These are phyloP conservation scores for Phytophthora tubulina DNA, from an alignment of 352 stramenopile genomes.

Conservation along the genomic window DNA sequence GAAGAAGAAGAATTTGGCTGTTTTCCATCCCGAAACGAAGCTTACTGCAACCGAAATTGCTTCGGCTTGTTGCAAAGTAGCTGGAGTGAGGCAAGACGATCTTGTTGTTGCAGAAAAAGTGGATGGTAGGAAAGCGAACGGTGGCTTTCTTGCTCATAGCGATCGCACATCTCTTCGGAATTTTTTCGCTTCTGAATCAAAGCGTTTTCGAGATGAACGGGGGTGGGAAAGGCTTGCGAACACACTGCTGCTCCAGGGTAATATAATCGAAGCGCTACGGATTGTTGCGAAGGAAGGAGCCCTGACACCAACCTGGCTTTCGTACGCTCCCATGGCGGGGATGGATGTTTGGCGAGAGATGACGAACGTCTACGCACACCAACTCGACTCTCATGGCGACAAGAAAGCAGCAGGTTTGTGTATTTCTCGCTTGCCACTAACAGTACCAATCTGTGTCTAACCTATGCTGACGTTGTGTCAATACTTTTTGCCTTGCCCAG, in stretches of 20 bases:
- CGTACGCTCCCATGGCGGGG: slow-evolving; percentile 77
- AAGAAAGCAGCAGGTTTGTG: slow-evolving; percentile 55
- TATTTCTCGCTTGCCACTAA: neutral
- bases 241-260: slow-evolving; percentile 59
- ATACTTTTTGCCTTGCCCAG: slow-evolving; percentile 25
- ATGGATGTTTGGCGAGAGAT: slow-evolving; percentile 78
- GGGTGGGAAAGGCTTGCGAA: slow-evolving; percentile 69
- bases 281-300: slow-evolving; percentile 60
- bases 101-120: neutral
- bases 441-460: slow-evolving; percentile 4
- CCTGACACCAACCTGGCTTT: slow-evolving; percentile 65
- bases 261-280: slow-evolving; percentile 64
- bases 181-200: slow-evolving; percentile 41
- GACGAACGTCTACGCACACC: slow-evolving; percentile 66
- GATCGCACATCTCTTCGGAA: slow-evolving; percentile 16
- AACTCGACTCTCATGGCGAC: slow-evolving; percentile 58
- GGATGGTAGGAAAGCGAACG: neutral
- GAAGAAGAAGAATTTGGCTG: slow-evolving; percentile 36
- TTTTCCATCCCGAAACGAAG: slow-evolving; percentile 43
- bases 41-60: slow-evolving; percentile 31
- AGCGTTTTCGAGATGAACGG: slow-evolving; percentile 36
- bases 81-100: slow-evolving; percentile 2
- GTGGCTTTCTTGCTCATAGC: slow-evolving; percentile 18
- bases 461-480: neutral
- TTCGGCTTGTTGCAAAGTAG: slow-evolving; percentile 24